A percentile compares a stretch with the other conserved stretches of the same genome.
Evolutionary conservation across 2,329 filamentous ascomycete genomes (phyloP).

Genomic region (Beauveria scarabaeidicola): DNA sequence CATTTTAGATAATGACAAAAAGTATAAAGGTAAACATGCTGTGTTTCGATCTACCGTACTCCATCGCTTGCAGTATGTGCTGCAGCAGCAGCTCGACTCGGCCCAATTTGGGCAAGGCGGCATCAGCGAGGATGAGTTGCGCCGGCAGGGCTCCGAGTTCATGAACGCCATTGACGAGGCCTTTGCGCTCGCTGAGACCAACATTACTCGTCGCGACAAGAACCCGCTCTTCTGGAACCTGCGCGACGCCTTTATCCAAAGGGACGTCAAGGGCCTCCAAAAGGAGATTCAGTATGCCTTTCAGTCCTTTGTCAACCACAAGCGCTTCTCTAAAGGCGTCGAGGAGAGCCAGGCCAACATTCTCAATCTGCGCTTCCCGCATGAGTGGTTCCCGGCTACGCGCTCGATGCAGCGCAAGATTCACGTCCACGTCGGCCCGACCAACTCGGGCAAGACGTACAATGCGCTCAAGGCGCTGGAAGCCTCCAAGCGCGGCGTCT

Average conservation of each 20-base stretch:
- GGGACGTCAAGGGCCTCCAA: slow-evolving; percentile 41
- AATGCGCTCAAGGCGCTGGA: slow-evolving; percentile 82
- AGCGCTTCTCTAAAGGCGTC: slow-evolving; percentile 47
- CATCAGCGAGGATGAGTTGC: slow-evolving; percentile 31
- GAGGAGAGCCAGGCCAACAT: slow-evolving; percentile 53
- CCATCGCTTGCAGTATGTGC: slow-evolving; percentile 27
- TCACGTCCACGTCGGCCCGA: slow-evolving; percentile 90
- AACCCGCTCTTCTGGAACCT: slow-evolving; percentile 52
- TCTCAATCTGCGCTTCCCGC: slow-evolving; percentile 78
- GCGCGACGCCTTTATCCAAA: slow-evolving; percentile 49
- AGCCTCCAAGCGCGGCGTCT: slow-evolving; percentile 66
- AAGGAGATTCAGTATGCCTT: slow-evolving; percentile 60
- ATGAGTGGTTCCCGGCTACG: slow-evolving; percentile 87
- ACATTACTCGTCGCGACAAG: slow-evolving; percentile 28
- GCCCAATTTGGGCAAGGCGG: slow-evolving; percentile 19
- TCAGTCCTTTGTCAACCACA: slow-evolving; percentile 53
- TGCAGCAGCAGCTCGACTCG: slow-evolving; percentile 20
- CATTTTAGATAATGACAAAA: slow-evolving; percentile 18
- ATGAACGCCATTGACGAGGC: slow-evolving; percentile 33
- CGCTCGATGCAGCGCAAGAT: slow-evolving; percentile 72
- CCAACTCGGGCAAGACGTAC: slow-evolving; percentile 97
- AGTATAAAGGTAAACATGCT: slow-evolving; percentile 22
- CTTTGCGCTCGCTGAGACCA: slow-evolving; percentile 34
- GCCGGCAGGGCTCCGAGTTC: slow-evolving; percentile 38
- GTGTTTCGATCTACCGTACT: slow-evolving; percentile 27